Percentiles rank a stretch among this genome's conserved stretches.
Conservation (phyloP, 805 yeast genomes). For the Saturnispora mendoncae region DNA sequence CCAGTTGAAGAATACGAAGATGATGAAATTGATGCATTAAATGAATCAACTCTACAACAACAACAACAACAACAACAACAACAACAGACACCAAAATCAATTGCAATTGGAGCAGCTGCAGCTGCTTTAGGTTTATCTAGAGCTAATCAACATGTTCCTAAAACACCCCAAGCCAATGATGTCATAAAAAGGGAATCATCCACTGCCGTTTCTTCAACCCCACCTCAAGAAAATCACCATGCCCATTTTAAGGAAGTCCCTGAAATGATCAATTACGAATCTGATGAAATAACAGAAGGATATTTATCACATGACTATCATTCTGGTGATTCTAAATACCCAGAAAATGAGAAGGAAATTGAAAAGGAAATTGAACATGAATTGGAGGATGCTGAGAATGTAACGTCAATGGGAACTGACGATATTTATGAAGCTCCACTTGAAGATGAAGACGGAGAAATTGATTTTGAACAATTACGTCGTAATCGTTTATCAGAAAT, state of each 20-base stretch:
- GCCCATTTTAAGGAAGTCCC: constrained; percentile 6
- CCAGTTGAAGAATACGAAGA: constrained; percentile 6
- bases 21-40: not conserved
- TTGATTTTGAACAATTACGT: constrained; percentile 5
- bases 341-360: not conserved
- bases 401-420: not conserved
- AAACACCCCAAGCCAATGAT: not conserved
- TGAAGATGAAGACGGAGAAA: constrained; percentile 4
- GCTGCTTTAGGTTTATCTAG: constrained; percentile 8
- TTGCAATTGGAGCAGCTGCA: constrained; percentile 9
- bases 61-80: not conserved
- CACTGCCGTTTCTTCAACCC: not conserved
- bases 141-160: not conserved
- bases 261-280: not conserved
- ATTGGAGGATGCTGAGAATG: not conserved
- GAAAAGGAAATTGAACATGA: constrained; percentile 6
- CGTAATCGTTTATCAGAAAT: constrained; percentile 13
- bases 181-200: not conserved
- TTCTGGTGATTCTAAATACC: constrained; percentile 4
- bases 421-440: constrained; percentile 6
- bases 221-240: not conserved
- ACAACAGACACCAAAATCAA: not conserved
- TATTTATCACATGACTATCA: constrained; percentile 8
- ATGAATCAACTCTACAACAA: no score
- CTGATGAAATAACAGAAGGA: not conserved